Evolutionary conservation across 257 asterid species (phyloP).

Genomic region (Henckelia pumila): DNA sequence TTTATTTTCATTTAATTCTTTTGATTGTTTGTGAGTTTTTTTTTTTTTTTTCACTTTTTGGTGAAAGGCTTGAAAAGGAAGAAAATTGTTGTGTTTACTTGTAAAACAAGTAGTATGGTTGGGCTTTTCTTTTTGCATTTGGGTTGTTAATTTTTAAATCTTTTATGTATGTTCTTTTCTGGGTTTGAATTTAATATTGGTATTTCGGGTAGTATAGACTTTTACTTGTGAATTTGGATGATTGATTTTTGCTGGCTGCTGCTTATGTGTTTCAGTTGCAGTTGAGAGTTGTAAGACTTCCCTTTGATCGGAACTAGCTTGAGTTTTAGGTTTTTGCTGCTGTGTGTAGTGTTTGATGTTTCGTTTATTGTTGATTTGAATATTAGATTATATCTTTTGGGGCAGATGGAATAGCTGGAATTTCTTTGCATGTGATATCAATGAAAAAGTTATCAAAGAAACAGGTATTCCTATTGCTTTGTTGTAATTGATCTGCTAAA

Average conservation of each 20-base stretch:
- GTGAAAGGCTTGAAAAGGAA: background rate
- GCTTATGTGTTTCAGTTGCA: conserved; percentile 1
- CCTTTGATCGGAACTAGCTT: conserved; percentile 6
- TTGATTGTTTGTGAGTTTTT: conserved; percentile 16
- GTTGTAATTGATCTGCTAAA: conserved; percentile 18
- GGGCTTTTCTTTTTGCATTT: background rate
- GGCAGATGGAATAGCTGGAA: conserved; percentile 97
- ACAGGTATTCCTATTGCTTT: conserved; percentile 54
- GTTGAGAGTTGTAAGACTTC: conserved; percentile 1
- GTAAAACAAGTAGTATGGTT: background rate
- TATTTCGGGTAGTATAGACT: too few relatives aligned
- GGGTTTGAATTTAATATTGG: background rate
- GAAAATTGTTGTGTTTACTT: conserved; percentile 13
- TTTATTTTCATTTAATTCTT: background rate
- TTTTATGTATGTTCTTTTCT: background rate
- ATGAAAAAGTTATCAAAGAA: conserved; percentile 79
- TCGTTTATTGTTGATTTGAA: conserved; percentile 14
- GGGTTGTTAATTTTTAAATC: background rate
- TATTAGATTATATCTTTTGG: conserved; percentile 19
- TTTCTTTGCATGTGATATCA: conserved; percentile 82
- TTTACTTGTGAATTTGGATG: background rate
- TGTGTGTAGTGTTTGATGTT: background rate
- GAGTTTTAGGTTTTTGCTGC: conserved; percentile 3
- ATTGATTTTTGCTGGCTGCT: conserved; percentile 9
- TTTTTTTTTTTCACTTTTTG: too few relatives aligned